Percentiles rank a stretch among this genome's conserved stretches.
Evolutionary conservation across 2,329 filamentous ascomycete genomes (phyloP).

Genomic region (Coleophoma eucalyptorum): DNA sequence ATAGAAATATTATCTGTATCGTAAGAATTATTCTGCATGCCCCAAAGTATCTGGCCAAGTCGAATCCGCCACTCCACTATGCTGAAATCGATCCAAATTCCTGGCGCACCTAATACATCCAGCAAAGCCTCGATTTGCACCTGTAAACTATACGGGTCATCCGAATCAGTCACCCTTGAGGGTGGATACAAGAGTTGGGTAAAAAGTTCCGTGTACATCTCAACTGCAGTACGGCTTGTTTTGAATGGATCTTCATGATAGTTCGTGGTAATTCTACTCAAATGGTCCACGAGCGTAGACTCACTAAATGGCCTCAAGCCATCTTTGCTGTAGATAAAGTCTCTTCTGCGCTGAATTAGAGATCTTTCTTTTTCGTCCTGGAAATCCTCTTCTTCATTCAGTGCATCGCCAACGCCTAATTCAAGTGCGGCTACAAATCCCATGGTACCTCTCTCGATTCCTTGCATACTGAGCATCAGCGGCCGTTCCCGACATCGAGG

Average conservation of each 20-base stretch:
- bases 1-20: slow-evolving; percentile 49
- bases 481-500: slow-evolving; percentile 37
- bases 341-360: slow-evolving; percentile 16
- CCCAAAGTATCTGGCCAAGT: slow-evolving; percentile 70
- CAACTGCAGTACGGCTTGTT: slow-evolving; percentile 44
- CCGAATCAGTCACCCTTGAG: slow-evolving; percentile 50
- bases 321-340: slow-evolving; percentile 29
- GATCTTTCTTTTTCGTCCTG: slow-evolving; percentile 8
- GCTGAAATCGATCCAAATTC: slow-evolving; percentile 73
- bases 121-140: slow-evolving; percentile 69
- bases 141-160: slow-evolving; percentile 58
- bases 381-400: slow-evolving; percentile 50
- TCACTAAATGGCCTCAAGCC: slow-evolving; percentile 52
- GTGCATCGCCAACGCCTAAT: slow-evolving; percentile 58
- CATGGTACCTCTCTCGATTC: slow-evolving; percentile 66
- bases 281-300: slow-evolving; percentile 52
- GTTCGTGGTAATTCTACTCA: slow-evolving; percentile 46
- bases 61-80: slow-evolving; percentile 72
- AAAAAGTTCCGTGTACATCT: slow-evolving; percentile 62
- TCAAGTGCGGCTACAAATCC: slow-evolving; percentile 68
- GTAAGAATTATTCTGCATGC: slow-evolving; percentile 42
- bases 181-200: slow-evolving; percentile 54
- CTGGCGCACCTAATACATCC: slow-evolving; percentile 58
- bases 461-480: slow-evolving; percentile 70
- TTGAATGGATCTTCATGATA: slow-evolving; percentile 50